Evolutionary conservation across 139 green algal species (phyloP).

Genomic region (Chlorella sp.): DNA sequence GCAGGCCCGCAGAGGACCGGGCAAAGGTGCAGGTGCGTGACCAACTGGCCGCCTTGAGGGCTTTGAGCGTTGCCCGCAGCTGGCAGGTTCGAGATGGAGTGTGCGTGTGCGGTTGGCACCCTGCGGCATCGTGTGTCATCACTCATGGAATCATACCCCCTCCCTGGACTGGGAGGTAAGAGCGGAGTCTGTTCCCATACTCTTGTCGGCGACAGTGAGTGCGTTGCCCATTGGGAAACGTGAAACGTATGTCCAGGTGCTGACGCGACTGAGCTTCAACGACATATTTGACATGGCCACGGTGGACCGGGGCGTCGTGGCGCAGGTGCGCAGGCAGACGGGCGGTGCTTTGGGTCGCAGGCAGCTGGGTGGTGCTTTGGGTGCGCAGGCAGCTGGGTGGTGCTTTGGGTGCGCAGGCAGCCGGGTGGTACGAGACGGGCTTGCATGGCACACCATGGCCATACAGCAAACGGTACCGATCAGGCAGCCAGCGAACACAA

Average conservation of each 20-base stretch:
- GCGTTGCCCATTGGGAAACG: neutral
- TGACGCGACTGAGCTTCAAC: neutral
- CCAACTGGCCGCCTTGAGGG: too few relatives aligned
- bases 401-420: neutral
- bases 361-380: too few relatives aligned
- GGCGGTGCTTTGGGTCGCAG: too few relatives aligned
- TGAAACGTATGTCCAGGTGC: neutral
- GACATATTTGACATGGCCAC: neutral
- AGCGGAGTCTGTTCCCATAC: neutral
- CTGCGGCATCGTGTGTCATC: neutral
- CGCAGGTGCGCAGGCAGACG: neutral
- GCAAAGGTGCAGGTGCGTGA: neutral
- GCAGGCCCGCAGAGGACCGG: neutral
- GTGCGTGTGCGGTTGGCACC: neutral
- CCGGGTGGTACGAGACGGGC: neutral
- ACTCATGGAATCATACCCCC: neutral
- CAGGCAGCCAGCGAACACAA: too few relatives aligned
- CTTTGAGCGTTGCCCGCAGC: neutral
- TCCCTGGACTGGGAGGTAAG: neutral
- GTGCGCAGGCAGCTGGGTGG: too few relatives aligned
- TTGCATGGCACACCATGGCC: neutral
- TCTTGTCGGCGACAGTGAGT: neutral
- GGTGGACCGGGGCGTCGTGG: neutral
- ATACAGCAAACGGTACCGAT: too few relatives aligned
- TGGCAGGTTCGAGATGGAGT: neutral